These are phyloP conservation scores for Phenoliferia sp. DNA, from an alignment of 1,284 basidiomycete species.

Conservation along the genomic window DNA sequence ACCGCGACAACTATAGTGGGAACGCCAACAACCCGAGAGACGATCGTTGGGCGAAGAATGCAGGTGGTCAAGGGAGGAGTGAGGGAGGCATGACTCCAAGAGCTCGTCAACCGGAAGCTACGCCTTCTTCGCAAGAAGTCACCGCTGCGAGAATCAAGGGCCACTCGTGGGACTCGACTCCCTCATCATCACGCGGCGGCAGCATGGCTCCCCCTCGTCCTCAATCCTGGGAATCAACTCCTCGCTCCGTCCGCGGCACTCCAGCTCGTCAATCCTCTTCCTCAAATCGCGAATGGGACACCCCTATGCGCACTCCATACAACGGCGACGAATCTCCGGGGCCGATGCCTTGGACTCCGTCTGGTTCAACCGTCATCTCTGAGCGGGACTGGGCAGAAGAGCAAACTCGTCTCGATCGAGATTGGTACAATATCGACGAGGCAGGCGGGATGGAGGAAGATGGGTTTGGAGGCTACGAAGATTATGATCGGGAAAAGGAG, in stretches of 20 bases:
- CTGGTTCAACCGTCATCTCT: constrained; percentile 11
- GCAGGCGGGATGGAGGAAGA: constrained; percentile 82
- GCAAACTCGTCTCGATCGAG: constrained; percentile 77
- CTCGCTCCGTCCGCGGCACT: constrained; percentile 17
- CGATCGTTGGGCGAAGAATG: constrained; percentile 3
- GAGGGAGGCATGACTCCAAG: constrained; percentile 7
- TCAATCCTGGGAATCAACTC: constrained; percentile 31
- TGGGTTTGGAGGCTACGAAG: constrained; percentile 79
- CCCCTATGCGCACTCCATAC: constrained; percentile 48
- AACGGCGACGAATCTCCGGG: constrained; percentile 35
- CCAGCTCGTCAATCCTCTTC: not conserved
- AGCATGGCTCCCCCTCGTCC: constrained; percentile 5
- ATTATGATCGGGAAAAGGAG: constrained; percentile 67
- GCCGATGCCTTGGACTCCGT: constrained; percentile 13
- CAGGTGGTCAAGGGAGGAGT: not conserved
- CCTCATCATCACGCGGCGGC: constrained; percentile 15
- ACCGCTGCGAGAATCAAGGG: constrained; percentile 19
- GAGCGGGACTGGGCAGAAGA: constrained; percentile 84
- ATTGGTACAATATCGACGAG: constrained; percentile 90
- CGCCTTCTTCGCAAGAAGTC: constrained; percentile 18
- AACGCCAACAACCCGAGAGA: no score
- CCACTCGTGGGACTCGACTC: constrained; percentile 36
- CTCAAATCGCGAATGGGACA: constrained; percentile 57
- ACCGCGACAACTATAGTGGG: no score
- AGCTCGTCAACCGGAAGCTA: constrained; percentile 31